A percentile compares a stretch with the other conserved stretches of the same genome.
phyloP scores from a whole-genome alignment of 441 rosid genomes.

The Brassica hybrid region DNA sequence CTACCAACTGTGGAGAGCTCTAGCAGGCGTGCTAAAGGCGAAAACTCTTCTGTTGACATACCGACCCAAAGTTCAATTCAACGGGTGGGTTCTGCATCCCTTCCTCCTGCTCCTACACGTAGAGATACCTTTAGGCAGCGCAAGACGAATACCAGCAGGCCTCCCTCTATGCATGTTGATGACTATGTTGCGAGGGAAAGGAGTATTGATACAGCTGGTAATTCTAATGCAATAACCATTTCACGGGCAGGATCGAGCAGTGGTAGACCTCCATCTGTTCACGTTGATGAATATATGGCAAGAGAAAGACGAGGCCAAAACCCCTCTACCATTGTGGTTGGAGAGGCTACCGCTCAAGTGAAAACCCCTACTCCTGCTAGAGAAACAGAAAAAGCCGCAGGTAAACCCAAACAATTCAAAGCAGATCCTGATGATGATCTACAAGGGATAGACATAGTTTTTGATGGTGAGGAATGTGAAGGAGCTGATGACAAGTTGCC shows the following conservation, averaged over 20 bases:
- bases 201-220: slow-evolving; percentile 71
- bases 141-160: slow-evolving; percentile 97
- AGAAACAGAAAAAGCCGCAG: slow-evolving; percentile 57
- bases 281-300: slow-evolving; percentile 99
- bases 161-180: slow-evolving; percentile 99
- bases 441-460: slow-evolving; percentile 92
- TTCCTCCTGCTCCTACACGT: slow-evolving; percentile 75
- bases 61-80: slow-evolving; percentile 62
- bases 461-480: slow-evolving; percentile 96
- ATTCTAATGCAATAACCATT: slow-evolving; percentile 83
- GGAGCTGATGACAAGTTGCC: slow-evolving; percentile 81
- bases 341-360: slow-evolving; percentile 65
- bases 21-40: slow-evolving; percentile 79
- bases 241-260: slow-evolving; percentile 84
- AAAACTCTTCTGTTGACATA: slow-evolving; percentile 66
- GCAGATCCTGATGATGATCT: slow-evolving; percentile 93
- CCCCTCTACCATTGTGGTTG: slow-evolving; percentile 62
- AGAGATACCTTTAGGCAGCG: slow-evolving; percentile 94
- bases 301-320: slow-evolving; percentile 89
- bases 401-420: slow-evolving; percentile 80
- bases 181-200: slow-evolving; percentile 99
- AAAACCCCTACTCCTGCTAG: slow-evolving; percentile 63
- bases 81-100: slow-evolving; percentile 70
- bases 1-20: slow-evolving; percentile 68
- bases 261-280: slow-evolving; percentile 99